Evolutionary conservation across 306 rosid species (phyloP), one percentile per base, ranked within the genome.

Genomic region (Spatholobus suberectus): DNA sequence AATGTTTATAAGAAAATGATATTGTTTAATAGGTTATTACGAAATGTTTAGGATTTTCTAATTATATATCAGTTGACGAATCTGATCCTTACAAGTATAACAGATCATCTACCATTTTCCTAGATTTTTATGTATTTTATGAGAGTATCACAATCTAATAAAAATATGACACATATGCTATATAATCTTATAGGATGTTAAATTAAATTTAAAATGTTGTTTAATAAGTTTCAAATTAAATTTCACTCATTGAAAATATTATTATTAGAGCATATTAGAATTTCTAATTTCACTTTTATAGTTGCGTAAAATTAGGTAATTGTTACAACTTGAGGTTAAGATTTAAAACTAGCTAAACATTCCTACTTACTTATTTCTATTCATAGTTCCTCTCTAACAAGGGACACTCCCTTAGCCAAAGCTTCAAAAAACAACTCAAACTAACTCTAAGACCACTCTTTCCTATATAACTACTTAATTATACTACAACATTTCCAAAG

Each of bases 351-450:
- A 59, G 3, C 34, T 20, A 11, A 76, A 44, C 6, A 2, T 34
- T 71, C 1, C 0, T 27, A 29, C 11, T 32, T 26, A 11, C 14
- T 67, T 55, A 26, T 57, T 27, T 20, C 27, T 38, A 72, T 73
- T 65, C 38, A 72, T 76, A 72, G 59, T 34, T 55, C 32, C 11
- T 61, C 8, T 27, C 3, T 8, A 8, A 6, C 32, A 71, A 1
- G 3, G 1, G 8, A 57, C 10, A 47, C 24, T 70, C 7, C 29
- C 2, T 20, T 43, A 1, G 3, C 41, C 75, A 55, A 46, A 52
- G 14, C 23, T 52, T 83, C 1, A 1, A 12, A 80, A 47, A 87
- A 87, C 79, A 67, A 76, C 32, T 72, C 73, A 5, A 81, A 84
- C 87, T 2, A 23, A 77, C 29, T 54, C 5, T 0, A 55, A 13